Evolutionary conservation across 2,329 filamentous ascomycete species (phyloP), one percentile per base, ranked within the genome.

Genomic region (Pestalotiopsis fici): DNA sequence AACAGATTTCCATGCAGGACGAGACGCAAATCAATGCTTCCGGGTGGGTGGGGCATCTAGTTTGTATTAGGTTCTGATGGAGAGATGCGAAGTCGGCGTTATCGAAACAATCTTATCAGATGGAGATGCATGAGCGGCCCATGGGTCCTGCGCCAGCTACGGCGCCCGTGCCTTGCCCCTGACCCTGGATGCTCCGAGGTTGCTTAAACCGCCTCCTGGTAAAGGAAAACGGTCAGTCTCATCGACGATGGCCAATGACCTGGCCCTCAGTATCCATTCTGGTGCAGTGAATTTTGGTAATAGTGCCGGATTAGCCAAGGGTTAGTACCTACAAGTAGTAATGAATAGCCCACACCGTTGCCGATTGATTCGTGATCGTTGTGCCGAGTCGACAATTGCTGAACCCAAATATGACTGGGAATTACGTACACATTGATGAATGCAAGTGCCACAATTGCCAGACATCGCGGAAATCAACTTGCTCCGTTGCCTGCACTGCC

Each of bases 31-130:
- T n/a, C n/a, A n/a, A n/a, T 35, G 31, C 31, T 35, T 35, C n/a
- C 43, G 43, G 43, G 43, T 61, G 70, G 72, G 73, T 72, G 69
- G 70, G 70, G 69, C 28, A 54, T 61, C 57, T 61, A 50, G 21
- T 9, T n/a, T 21, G 31, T n/a, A 50, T 50, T 50, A 61, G 55
- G 67, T 54, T 27, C 70, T 69, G 13, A 68, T 67, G 59, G 64
- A 69, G 43, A 50, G 43, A 50, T 70, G 76, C 81, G 79, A 81
- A 78, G 79, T 83, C 81, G 82, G 82, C 74, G 71, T 84, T 83
- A 86, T 86, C 83, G 82, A 25, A 78, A 72, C 78, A 82, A 86
- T 86, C 83, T 79, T 83, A 86, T 86, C 84, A 86, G 83, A 85
- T 86, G 75, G 71, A 77, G 68, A 69, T 75, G 75, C 72, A 72